Percentiles rank a stretch among this genome's conserved stretches.
Conservation (phyloP, 1,139 yeast genomes). For the Sugiyamaella neomexicana region DNA sequence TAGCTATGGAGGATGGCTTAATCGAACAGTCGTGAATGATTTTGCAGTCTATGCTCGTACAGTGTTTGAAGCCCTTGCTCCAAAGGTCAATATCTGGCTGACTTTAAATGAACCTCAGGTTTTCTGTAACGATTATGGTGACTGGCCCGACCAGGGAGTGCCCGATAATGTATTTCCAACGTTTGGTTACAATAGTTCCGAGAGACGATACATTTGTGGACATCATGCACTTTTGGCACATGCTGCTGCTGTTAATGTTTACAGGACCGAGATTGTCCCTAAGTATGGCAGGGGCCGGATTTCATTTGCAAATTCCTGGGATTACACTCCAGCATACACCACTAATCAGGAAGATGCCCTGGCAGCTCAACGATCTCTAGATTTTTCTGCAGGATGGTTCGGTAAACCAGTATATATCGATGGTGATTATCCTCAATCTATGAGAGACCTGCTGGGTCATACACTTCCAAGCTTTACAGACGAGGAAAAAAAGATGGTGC, state of each 20-base stretch:
- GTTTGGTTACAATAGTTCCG: conserved; percentile 22
- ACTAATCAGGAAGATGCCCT: conserved; percentile 22
- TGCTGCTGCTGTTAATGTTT: conserved; percentile 38
- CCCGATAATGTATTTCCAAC: conserved; percentile 31
- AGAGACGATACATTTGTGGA: conserved; percentile 30
- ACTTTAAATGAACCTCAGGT: conserved; percentile 43
- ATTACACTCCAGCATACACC: conserved; percentile 31
- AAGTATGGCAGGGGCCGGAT: conserved; percentile 33
- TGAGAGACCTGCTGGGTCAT: conserved; percentile 34
- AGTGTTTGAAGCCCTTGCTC: conserved; percentile 41
- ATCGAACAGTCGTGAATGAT: conserved; percentile 38
- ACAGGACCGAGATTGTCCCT: conserved; percentile 39
- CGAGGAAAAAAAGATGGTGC: conserved; percentile 36
- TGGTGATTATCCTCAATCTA: conserved; percentile 42
- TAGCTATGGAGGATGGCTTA: conserved; percentile 38
- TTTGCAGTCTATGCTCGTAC: conserved; percentile 42
- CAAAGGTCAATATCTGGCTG: conserved; percentile 42
- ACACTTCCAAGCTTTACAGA: conserved; percentile 35
- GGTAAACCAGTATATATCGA: conserved; percentile 40
- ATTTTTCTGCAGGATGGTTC: conserved; percentile 38
- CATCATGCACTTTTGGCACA: conserved; percentile 41
- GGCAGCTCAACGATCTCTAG: conserved; percentile 40
- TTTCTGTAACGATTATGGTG: conserved; percentile 29
- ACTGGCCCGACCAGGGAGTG: conserved; percentile 26
- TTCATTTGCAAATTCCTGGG: conserved; percentile 35